Conservation (phyloP, 2,329 filamentous ascomycete genomes). For the Colletotrichum trifolii region DNA sequence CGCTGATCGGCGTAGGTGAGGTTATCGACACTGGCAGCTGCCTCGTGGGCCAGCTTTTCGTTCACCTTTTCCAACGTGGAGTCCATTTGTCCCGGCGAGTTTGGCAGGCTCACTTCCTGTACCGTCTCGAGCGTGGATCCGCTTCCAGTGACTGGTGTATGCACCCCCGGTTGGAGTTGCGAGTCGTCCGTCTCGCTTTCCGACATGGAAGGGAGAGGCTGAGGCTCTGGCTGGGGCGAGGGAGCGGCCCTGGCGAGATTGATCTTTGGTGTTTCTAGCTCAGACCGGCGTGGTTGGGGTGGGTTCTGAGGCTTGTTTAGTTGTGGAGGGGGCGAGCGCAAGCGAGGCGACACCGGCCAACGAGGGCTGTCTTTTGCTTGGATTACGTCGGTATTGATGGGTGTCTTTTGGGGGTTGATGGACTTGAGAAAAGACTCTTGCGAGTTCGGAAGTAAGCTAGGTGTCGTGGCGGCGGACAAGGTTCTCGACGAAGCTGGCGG, state of each 20-base stretch:
- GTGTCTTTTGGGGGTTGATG: conserved; percentile 72
- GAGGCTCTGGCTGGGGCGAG: conserved; percentile 53
- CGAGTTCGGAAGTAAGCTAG: conserved; percentile 69
- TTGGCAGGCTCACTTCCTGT: conserved; percentile 85
- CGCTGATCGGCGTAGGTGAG: conserved; percentile 51
- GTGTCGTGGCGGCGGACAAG: conserved; percentile 75
- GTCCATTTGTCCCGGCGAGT: conserved; percentile 68
- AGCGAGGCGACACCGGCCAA: conserved; percentile 81
- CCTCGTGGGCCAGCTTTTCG: conserved; percentile 58
- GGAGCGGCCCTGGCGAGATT: conserved; percentile 64
- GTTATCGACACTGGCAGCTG: conserved; percentile 55
- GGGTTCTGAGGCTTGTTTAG: conserved; percentile 58
- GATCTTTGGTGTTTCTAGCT: conserved; percentile 63
- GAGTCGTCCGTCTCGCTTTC: conserved; percentile 66
- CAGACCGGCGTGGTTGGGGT: conserved; percentile 55
- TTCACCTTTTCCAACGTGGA: conserved; percentile 62
- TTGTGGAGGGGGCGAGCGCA: conserved; percentile 80
- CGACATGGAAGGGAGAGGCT: conserved; percentile 48
- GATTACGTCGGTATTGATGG: conserved; percentile 54
- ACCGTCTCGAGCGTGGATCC: conserved; percentile 85
- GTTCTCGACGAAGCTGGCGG: conserved; percentile 73
- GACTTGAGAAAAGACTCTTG: conserved; percentile 72
- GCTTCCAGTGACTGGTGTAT: conserved; percentile 67
- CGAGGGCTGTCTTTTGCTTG: conserved; percentile 67
- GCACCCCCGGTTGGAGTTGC: conserved; percentile 62